phyloP scores from a whole-genome alignment of 257 asterid genomes.

The Fraxinus quadrangulata region DNA sequence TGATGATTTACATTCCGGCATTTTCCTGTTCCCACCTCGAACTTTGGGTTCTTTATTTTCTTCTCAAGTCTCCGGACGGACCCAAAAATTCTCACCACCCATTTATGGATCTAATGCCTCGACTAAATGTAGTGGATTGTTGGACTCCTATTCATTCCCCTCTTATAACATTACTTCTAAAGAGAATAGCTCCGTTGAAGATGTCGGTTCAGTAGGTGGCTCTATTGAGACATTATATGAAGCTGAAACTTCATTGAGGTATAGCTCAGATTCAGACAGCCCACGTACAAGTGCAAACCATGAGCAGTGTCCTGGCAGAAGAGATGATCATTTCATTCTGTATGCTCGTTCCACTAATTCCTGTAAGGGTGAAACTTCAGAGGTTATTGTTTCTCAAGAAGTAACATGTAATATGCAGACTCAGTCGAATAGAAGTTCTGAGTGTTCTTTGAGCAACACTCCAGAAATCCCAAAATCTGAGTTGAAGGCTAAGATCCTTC shows the following conservation, averaged over 20 bases:
- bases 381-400: slow-evolving; percentile 29
- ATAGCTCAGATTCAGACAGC: slow-evolving; percentile 25
- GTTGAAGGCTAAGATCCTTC: slow-evolving; percentile 67
- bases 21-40: slow-evolving; percentile 80
- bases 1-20: slow-evolving; percentile 63
- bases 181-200: slow-evolving; percentile 49
- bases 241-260: slow-evolving; percentile 27
- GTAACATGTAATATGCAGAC: slow-evolving; percentile 25
- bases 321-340: slow-evolving; percentile 25
- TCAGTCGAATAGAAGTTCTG: slow-evolving; percentile 34
- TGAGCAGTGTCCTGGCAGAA: slow-evolving; percentile 17
- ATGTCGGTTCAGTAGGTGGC: slow-evolving; percentile 39
- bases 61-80: slow-evolving; percentile 52
- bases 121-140: slow-evolving; percentile 29
- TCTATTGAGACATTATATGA: slow-evolving; percentile 40
- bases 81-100: slow-evolving; percentile 43
- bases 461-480: slow-evolving; percentile 36
- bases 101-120: slow-evolving; percentile 36
- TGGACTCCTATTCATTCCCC: slow-evolving; percentile 45
- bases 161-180: slow-evolving; percentile 40
- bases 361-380: slow-evolving; percentile 27
- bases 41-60: slow-evolving; percentile 65
- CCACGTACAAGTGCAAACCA: slow-evolving; percentile 25
- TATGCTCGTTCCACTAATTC: slow-evolving; percentile 24
- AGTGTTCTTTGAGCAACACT: slow-evolving; percentile 50